A percentile compares a stretch with the other conserved stretches of the same genome.
Evolutionary conservation across 306 rosid genomes (phyloP).

Genomic region (Prunus persica): Prunus_persica_NCBIv2 NC_034009.1:17739001-17739500

Average conservation of each 20-base stretch:
- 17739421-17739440: too few relatives aligned
- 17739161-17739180: conserved; percentile 63
- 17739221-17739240: conserved; percentile 55
- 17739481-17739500: too few relatives aligned
- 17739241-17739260: conserved; percentile 46
- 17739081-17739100: conserved; percentile 15
- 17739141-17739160: conserved; percentile 51
- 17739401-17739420: too few relatives aligned
- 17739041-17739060: neutral
- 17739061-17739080: neutral
- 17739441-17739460: too few relatives aligned
- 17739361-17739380: too few relatives aligned
- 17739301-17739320: neutral
- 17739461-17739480: too few relatives aligned
- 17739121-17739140: conserved; percentile 69
- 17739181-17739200: conserved; percentile 44
- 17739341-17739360: too few relatives aligned
- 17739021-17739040: neutral
- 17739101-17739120: conserved; percentile 42
- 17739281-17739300: neutral
- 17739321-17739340: neutral
- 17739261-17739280: neutral
- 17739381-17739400: too few relatives aligned
- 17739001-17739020: neutral
- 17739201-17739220: conserved; percentile 38